Conservation (phyloP, 2,329 filamentous ascomycete species). For the Ophiosphaerella herpotricha region DNA sequence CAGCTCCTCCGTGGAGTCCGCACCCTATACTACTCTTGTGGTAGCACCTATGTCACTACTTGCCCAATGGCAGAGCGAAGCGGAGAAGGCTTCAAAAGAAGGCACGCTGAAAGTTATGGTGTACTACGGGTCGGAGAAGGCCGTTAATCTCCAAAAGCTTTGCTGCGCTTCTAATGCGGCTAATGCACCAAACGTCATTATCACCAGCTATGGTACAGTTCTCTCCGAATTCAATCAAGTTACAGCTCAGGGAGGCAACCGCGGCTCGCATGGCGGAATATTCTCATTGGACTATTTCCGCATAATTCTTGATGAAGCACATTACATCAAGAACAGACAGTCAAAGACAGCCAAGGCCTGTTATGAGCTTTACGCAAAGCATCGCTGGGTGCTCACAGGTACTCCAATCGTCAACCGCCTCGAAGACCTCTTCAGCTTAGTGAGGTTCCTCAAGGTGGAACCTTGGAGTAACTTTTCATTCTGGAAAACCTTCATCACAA, state of each 20-base stretch:
- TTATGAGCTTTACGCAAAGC: constrained; percentile 82
- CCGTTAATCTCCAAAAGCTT: constrained; percentile 73
- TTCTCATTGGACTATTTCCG: constrained; percentile 96
- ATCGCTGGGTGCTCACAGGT: constrained; percentile 92
- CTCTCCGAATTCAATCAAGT: constrained; percentile 87
- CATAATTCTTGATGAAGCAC: constrained; percentile 92
- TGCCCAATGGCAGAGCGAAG: constrained; percentile 97
- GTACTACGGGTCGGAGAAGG: constrained; percentile 91
- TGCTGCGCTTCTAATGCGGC: constrained; percentile 75
- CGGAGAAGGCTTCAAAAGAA: constrained; percentile 82
- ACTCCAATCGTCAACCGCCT: constrained; percentile 96
- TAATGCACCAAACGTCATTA: constrained; percentile 84
- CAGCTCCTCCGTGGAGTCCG: constrained; percentile 64
- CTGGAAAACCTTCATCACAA: constrained; percentile 98
- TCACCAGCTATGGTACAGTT: constrained; percentile 92
- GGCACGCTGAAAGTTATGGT: constrained; percentile 83
- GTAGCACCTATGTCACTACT: constrained; percentile 96
- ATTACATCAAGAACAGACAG: constrained; percentile 83
- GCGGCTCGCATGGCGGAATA: constrained; percentile 67
- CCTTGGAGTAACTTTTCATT: constrained; percentile 99
- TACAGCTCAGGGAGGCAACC: constrained; percentile 67
- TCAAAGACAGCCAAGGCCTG: constrained; percentile 96
- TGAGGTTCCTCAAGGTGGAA: constrained; percentile 90
- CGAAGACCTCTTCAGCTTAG: constrained; percentile 91
- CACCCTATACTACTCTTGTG: constrained; percentile 89